Percentiles rank a stretch among this genome's conserved stretches.
phyloP scores from a whole-genome alignment of 345 rosid species.

The Eucalyptus decipiens region DNA sequence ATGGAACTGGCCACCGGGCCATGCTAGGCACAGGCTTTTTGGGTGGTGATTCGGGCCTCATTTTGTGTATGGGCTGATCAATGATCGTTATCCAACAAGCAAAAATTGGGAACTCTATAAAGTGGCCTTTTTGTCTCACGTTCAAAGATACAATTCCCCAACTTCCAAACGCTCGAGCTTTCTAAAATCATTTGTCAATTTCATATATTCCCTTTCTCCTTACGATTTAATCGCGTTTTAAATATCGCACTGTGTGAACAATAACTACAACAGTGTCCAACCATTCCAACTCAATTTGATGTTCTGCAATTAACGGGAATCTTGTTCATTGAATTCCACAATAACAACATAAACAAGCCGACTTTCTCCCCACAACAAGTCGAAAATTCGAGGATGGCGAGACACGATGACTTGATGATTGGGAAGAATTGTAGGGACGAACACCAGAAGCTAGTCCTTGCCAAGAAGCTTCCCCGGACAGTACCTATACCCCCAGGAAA shows the following conservation, averaged over 20 bases:
- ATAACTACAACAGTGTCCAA: no score
- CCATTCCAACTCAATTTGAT: no score
- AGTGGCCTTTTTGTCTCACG: not conserved
- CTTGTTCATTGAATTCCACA: not conserved
- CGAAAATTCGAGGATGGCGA: not conserved
- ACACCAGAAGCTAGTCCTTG: not conserved
- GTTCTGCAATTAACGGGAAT: no score
- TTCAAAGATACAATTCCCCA: not conserved
- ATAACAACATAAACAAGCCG: not conserved
- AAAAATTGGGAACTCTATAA: not conserved
- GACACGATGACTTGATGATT: not conserved
- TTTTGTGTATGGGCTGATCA: no score
- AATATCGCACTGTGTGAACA: fast-evolving
- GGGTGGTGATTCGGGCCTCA: no score
- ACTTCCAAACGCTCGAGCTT: not conserved
- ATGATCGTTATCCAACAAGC: not conserved
- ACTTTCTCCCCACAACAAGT: not conserved
- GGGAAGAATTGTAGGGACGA: not conserved
- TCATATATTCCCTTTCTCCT: no score
- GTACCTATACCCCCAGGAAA: not conserved
- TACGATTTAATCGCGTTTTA: no score
- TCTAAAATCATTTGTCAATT: not conserved
- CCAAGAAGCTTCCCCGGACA: not conserved
- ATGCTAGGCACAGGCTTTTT: no score
- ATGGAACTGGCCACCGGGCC: no score